These are phyloP conservation scores for Eucalyptus marginata DNA, from an alignment of 345 rosid genomes.

Conservation along the genomic window DNA sequence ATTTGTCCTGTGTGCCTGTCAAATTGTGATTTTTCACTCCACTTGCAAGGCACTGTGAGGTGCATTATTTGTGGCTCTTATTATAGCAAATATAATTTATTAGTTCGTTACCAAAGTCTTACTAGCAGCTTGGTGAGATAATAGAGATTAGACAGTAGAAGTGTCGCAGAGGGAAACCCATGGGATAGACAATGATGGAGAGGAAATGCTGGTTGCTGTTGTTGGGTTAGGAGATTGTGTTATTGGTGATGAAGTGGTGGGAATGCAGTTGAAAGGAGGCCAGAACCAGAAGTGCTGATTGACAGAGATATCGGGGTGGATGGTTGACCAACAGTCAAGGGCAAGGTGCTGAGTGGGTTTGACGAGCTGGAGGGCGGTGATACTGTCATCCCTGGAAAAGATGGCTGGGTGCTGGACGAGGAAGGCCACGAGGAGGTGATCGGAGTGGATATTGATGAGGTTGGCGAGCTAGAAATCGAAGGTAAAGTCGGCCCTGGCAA, in stretches of 20 bases:
- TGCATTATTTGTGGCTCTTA: not conserved
- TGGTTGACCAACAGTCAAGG: not conserved
- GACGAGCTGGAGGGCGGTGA: not conserved
- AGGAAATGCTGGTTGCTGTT: not conserved
- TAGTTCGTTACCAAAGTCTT: not conserved
- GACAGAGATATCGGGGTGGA: not conserved
- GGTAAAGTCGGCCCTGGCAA: not conserved
- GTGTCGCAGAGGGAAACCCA: not conserved
- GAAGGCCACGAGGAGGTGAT: not conserved
- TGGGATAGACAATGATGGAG: not conserved
- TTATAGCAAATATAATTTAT: not conserved
- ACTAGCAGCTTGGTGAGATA: not conserved
- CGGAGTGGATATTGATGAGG: not conserved
- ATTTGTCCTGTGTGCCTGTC: not conserved
- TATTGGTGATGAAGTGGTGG: not conserved
- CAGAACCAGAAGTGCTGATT: not conserved
- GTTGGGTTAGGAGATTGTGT: not conserved
- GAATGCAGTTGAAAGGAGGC: not conserved
- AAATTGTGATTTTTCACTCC: not conserved
- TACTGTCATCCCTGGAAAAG: not conserved
- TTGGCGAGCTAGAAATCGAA: not conserved
- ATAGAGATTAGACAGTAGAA: not conserved
- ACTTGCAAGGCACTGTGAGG: not conserved
- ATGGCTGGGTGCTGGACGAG: not conserved
- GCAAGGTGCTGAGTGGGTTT: not conserved